Evolutionary conservation across 129 eudicot species (phyloP), one percentile per base, ranked within the genome.

Genomic region (Tagetes patula): DNA sequence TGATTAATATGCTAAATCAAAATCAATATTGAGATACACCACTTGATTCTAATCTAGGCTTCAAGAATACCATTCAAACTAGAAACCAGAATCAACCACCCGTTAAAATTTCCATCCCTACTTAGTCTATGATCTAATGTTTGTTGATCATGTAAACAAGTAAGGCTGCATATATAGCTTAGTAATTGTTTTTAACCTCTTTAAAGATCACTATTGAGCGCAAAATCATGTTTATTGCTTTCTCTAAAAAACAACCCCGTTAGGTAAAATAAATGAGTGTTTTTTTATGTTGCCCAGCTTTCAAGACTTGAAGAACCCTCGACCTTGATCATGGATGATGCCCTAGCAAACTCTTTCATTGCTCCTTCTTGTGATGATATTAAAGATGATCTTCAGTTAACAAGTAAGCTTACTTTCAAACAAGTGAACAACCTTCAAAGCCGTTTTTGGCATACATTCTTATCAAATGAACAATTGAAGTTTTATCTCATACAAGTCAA

Each of bases 321-420:
- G 98, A 90, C 91, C 55, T 77, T 94, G 70, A 86, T 88, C 8
- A 70, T 94, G 72, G 98, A 94, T 80, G 98, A 94, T 78, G 88
- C 98, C 9, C 76, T 94, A 50, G 86, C 92, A 55, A 87, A 94
- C 78, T 94, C 98, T 65, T 94, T 90, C 53, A 72, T 94, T 50
- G 96, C 97, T 59, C 98, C 98, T 5, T 83, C 76, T 32, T 86
- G 89, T 60, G 98, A 94, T 76, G 96, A 94, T 67, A 84, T 94
- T 5, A 83, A 76, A 65, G 93, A 88, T 64, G 98, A 93, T 81
- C 61, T 74, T 59, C 96, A 87, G 79, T 81, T 94, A 68, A 81
- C 80, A 63, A 86, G 98, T 94, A 81, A 90, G 96, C 81, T 33
- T 69, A 63, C 73, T 71, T 59, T 32, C 8, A 4, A 41, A 20